phyloP scores from a whole-genome alignment of 1,284 basidiomycete genomes.

The Heterobasidion occidentale region DNA sequence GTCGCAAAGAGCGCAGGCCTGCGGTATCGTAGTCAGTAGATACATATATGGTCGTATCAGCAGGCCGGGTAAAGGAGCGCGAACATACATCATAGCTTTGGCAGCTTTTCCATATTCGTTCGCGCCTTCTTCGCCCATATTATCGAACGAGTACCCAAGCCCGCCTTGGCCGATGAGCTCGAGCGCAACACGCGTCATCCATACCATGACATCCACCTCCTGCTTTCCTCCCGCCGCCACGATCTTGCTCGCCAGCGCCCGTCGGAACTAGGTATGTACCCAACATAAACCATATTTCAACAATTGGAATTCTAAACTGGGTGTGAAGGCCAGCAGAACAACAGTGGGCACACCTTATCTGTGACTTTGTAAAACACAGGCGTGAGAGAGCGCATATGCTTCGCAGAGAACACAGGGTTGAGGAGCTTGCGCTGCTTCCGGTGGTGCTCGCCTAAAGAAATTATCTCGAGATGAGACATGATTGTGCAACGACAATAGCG shows the following conservation, averaged over 20 bases:
- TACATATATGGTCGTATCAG: neutral
- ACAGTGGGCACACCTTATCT: constrained; percentile 11
- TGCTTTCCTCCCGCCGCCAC: constrained; percentile 4
- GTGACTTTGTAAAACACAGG: constrained; percentile 20
- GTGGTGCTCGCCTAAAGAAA: constrained; percentile 7
- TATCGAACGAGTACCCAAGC: constrained; percentile 19
- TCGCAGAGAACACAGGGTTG: constrained; percentile 21
- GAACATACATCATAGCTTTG: constrained; percentile 17
- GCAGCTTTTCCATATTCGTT: constrained; percentile 16
- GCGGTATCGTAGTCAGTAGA: neutral
- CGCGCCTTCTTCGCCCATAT: constrained; percentile 8
- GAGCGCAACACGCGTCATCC: constrained; percentile 16
- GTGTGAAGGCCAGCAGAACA: neutral
- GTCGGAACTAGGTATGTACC: neutral
- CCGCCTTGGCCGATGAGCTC: constrained; percentile 20
- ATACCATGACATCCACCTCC: constrained; percentile 16
- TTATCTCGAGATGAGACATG: neutral
- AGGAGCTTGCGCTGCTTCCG: constrained; percentile 20
- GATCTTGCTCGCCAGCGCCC: constrained; percentile 3
- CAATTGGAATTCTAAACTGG: neutral
- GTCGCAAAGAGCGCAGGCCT: constrained; percentile 5
- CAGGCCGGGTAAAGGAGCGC: neutral
- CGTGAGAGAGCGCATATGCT: constrained; percentile 18
- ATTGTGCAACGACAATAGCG: neutral
- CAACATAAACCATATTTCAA: constrained; percentile 7